These are phyloP conservation scores for Boletus rex-veris DNA, from an alignment of 768 basidiomycete species.

Conservation along the genomic window DNA sequence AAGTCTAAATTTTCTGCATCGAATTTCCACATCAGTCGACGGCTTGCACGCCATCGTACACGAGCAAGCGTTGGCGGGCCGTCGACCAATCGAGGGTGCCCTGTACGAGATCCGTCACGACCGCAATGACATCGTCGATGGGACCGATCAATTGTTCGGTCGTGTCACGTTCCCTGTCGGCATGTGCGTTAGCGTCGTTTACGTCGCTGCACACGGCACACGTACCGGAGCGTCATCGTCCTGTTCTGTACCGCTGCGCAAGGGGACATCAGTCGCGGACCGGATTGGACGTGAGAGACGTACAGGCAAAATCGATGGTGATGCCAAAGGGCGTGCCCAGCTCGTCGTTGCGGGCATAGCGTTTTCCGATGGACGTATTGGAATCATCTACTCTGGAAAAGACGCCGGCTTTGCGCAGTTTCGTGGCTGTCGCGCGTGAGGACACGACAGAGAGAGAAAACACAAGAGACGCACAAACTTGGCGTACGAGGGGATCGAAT, in stretches of 20 bases:
- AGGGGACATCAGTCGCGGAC: background rate
- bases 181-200: background rate
- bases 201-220: slow-evolving; percentile 6
- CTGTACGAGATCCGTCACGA: slow-evolving; percentile 74
- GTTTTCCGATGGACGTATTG: slow-evolving; percentile 90
- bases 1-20: slow-evolving; percentile 1
- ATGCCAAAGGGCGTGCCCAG: slow-evolving; percentile 96
- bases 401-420: slow-evolving; percentile 84
- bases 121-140: slow-evolving; percentile 83
- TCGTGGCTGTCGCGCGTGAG: slow-evolving; percentile 54
- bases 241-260: slow-evolving; percentile 78
- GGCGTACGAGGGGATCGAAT: slow-evolving; percentile 77
- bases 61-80: slow-evolving; percentile 66
- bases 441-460: too few relatives aligned
- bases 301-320: slow-evolving; percentile 93
- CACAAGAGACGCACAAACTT: slow-evolving; percentile 73
- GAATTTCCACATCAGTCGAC: slow-evolving; percentile 40
- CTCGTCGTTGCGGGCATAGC: slow-evolving; percentile 97
- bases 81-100: slow-evolving; percentile 75
- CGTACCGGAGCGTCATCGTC: slow-evolving; percentile 91
- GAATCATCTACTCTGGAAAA: slow-evolving; percentile 96
- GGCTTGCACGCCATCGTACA: slow-evolving; percentile 89
- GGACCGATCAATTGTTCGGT: slow-evolving; percentile 88
- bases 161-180: slow-evolving; percentile 83
- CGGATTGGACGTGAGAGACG: background rate